phyloP scores from a whole-genome alignment of 208 protist genomes.

The Wallacemonas sp. region DNA sequence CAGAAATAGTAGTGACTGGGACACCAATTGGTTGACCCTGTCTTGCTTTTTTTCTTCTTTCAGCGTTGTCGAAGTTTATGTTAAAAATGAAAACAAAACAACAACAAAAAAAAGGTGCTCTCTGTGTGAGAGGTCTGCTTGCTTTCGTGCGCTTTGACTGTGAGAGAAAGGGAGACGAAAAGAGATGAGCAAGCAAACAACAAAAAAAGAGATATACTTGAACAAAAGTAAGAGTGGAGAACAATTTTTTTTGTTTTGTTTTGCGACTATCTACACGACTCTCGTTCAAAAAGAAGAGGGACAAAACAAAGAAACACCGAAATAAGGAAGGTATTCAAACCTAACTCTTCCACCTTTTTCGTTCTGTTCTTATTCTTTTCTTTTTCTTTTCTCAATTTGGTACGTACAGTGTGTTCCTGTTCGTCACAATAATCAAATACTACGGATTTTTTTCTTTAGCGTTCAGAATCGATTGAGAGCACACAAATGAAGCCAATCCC shows the following conservation, averaged over 20 bases:
- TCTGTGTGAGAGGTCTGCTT: too few relatives aligned
- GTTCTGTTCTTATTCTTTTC: slow-evolving; percentile 29
- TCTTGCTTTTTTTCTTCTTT: background rate
- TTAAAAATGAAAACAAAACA: slow-evolving; percentile 6
- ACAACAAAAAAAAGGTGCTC: slow-evolving; percentile 13
- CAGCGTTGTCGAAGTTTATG: background rate
- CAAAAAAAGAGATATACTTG: background rate
- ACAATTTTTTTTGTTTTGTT: background rate
- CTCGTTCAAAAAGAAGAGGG: too few relatives aligned
- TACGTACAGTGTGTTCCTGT: background rate
- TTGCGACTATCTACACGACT: too few relatives aligned
- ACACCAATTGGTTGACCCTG: background rate
- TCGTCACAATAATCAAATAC: background rate
- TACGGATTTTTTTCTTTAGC: too few relatives aligned
- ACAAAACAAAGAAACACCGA: too few relatives aligned
- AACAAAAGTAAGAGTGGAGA: slow-evolving; percentile 1
- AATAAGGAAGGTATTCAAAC: too few relatives aligned
- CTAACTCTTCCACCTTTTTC: too few relatives aligned
- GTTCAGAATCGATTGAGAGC: too few relatives aligned
- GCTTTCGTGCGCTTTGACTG: too few relatives aligned
- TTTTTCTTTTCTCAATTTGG: slow-evolving; percentile 3
- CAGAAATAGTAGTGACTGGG: background rate
- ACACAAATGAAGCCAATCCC: too few relatives aligned
- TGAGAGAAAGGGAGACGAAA: background rate
- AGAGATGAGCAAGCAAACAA: slow-evolving; percentile 15